Percentiles rank a stretch among this genome's conserved stretches.
phyloP scores from a whole-genome alignment of 768 basidiomycete genomes.

The Dentipellis fragilis region DNA sequence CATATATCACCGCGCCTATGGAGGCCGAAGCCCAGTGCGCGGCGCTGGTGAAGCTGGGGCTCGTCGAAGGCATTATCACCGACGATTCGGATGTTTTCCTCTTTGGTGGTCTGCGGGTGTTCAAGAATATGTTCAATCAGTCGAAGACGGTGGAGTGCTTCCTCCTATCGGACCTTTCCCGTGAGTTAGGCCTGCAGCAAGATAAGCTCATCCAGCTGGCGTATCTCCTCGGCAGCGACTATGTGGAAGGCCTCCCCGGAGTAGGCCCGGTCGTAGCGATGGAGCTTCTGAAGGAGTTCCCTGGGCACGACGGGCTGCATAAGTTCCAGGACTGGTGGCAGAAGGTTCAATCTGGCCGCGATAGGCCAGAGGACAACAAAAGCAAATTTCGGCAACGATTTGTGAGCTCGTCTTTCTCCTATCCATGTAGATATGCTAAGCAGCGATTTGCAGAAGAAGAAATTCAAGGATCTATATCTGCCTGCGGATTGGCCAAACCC shows the following conservation, averaged over 20 bases:
- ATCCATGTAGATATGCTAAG: constrained; percentile 28
- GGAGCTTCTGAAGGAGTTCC: constrained; percentile 91
- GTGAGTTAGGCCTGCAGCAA: constrained; percentile 81
- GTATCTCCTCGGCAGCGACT: constrained; percentile 93
- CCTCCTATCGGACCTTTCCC: constrained; percentile 67
- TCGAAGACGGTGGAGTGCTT: constrained; percentile 98
- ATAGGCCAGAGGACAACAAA: constrained; percentile 60
- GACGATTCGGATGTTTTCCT: constrained; percentile 99
- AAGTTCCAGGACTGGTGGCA: constrained; percentile 93
- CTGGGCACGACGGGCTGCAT: constrained; percentile 73
- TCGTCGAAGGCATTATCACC: constrained; percentile 97
- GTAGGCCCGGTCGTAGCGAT: constrained; percentile 95
- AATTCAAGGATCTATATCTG: constrained; percentile 76
- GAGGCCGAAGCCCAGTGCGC: constrained; percentile 99
- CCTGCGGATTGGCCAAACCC: constrained; percentile 84
- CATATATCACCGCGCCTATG: constrained; percentile 97
- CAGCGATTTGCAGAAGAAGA: constrained; percentile 59
- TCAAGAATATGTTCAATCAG: constrained; percentile 99
- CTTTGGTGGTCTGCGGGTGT: constrained; percentile 91
- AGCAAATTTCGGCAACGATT: constrained; percentile 78
- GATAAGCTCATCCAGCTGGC: constrained; percentile 84
- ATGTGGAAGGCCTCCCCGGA: constrained; percentile 85
- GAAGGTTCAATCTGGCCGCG: constrained; percentile 84
- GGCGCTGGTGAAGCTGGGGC: constrained; percentile 68
- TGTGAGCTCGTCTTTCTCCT: constrained; percentile 49